Evolutionary conservation across 2,329 filamentous ascomycete species (phyloP).

Genomic region (Sporothrix sp.): DNA sequence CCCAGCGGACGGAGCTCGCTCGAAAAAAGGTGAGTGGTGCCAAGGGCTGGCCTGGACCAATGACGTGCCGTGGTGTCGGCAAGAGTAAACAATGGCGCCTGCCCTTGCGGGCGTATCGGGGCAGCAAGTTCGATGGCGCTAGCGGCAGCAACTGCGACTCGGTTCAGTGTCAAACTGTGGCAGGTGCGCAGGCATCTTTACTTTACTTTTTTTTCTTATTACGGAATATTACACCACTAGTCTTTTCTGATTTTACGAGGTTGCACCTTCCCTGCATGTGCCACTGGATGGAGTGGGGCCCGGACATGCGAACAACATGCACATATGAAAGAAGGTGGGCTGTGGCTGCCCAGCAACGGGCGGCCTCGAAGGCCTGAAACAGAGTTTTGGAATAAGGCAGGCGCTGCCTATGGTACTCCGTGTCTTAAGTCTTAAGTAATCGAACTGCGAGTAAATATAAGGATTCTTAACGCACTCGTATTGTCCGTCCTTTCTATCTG

Average conservation of each 20-base stretch:
- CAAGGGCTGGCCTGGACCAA: conserved; percentile 12
- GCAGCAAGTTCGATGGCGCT: conserved; percentile 3
- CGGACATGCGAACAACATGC: too few species aligned
- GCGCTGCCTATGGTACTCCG: too few species aligned
- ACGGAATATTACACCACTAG: too few species aligned
- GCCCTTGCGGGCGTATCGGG: background rate
- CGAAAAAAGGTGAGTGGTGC: background rate
- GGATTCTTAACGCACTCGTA: too few species aligned
- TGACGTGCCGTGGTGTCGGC: conserved; percentile 9
- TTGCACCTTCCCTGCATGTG: too few species aligned
- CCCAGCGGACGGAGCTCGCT: background rate
- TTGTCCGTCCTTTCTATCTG: too few species aligned
- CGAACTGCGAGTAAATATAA: too few species aligned
- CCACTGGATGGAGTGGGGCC: too few species aligned
- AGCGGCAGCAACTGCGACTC: background rate
- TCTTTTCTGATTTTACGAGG: background rate
- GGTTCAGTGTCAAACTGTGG: background rate
- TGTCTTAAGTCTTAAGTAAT: too few species aligned
- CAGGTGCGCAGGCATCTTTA: too few species aligned
- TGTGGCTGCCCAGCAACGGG: conserved; percentile 13
- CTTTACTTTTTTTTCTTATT: too few species aligned
- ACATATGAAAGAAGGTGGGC: too few species aligned
- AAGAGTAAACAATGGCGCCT: conserved; percentile 19
- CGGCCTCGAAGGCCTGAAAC: background rate
- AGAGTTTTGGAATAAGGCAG: background rate